Evolutionary conservation across 176 grass and related monocot genomes (phyloP).

Genomic region (Otatea glauca): DNA sequence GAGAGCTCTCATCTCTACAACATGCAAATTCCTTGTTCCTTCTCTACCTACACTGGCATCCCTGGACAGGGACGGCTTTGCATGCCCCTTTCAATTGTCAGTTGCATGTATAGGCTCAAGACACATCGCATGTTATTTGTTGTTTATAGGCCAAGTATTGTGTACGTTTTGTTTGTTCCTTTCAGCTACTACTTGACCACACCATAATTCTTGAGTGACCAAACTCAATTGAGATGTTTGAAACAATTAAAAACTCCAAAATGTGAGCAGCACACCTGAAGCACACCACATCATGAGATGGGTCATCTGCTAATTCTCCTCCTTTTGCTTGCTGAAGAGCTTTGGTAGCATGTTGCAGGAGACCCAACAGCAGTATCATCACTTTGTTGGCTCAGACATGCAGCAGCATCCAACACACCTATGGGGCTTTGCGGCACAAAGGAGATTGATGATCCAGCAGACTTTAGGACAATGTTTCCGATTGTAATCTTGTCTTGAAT

Average conservation of each 20-base stretch:
- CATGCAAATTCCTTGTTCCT: slow-evolving; percentile 41
- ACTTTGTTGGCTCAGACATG: slow-evolving; percentile 82
- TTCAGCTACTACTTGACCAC: slow-evolving; percentile 54
- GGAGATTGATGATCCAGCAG: slow-evolving; percentile 49
- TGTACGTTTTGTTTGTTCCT: slow-evolving; percentile 47
- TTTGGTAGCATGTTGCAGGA: slow-evolving; percentile 55
- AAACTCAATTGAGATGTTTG: slow-evolving; percentile 54
- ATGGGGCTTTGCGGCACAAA: slow-evolving; percentile 80
- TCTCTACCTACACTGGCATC: slow-evolving; percentile 54
- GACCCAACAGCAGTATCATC: slow-evolving; percentile 70
- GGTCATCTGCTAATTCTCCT: slow-evolving; percentile 72
- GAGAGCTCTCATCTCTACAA: slow-evolving; percentile 54
- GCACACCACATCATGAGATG: slow-evolving; percentile 35
- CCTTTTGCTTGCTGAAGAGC: slow-evolving; percentile 75
- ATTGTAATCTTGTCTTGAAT: slow-evolving; percentile 72
- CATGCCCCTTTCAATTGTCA: slow-evolving; percentile 46
- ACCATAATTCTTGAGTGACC: slow-evolving; percentile 44
- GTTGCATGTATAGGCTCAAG: slow-evolving; percentile 48
- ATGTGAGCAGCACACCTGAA: slow-evolving; percentile 45
- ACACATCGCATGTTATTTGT: slow-evolving; percentile 37
- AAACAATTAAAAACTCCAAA: slow-evolving; percentile 53
- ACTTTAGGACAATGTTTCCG: slow-evolving; percentile 58
- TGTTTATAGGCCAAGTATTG: slow-evolving; percentile 44
- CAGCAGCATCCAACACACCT: slow-evolving; percentile 77
- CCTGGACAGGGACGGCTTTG: slow-evolving; percentile 22